Evolutionary conservation across 2,329 filamentous ascomycete species (phyloP).

Genomic region (Parastagonospora nodorum): DNA sequence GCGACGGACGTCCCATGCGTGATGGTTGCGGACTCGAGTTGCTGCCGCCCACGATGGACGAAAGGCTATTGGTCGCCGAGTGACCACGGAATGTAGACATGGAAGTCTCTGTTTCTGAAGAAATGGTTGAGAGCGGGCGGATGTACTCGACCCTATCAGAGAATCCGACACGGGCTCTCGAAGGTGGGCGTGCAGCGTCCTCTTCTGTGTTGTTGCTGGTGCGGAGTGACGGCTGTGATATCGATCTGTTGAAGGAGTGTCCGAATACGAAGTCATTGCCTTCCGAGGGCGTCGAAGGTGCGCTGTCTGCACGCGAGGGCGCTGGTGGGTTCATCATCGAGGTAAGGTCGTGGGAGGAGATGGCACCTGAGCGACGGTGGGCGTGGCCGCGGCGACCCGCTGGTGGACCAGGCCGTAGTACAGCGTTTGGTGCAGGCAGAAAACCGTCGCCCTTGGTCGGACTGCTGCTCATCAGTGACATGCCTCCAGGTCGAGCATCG

Average conservation of each 20-base stretch:
- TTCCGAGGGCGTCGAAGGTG: conserved; percentile 65
- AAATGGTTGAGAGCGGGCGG: conserved; percentile 80
- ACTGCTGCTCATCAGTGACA: conserved; percentile 68
- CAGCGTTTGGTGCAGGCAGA: conserved; percentile 60
- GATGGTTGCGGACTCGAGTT: conserved; percentile 53
- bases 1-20: conserved; percentile 47
- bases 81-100: conserved; percentile 71
- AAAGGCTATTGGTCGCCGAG: conserved; percentile 78
- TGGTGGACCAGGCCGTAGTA: conserved; percentile 55
- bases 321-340: conserved; percentile 67
- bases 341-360: conserved; percentile 82
- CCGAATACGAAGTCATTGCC: conserved; percentile 47
- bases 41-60: conserved; percentile 71
- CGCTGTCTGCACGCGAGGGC: conserved; percentile 64
- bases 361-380: conserved; percentile 79
- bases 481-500: conserved; percentile 58
- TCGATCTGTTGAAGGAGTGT: conserved; percentile 43
- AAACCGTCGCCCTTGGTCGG: conserved; percentile 68
- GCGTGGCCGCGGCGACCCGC: conserved; percentile 70
- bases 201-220: conserved; percentile 30
- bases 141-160: conserved; percentile 85
- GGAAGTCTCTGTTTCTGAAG: conserved; percentile 81
- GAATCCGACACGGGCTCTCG: conserved; percentile 76
- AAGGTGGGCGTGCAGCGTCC: conserved; percentile 44
- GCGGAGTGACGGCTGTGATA: conserved; percentile 47